A percentile compares a stretch with the other conserved stretches of the same genome.
phyloP scores from a whole-genome alignment of 305 asterid genomes.

The Fraxinus sp. region DNA sequence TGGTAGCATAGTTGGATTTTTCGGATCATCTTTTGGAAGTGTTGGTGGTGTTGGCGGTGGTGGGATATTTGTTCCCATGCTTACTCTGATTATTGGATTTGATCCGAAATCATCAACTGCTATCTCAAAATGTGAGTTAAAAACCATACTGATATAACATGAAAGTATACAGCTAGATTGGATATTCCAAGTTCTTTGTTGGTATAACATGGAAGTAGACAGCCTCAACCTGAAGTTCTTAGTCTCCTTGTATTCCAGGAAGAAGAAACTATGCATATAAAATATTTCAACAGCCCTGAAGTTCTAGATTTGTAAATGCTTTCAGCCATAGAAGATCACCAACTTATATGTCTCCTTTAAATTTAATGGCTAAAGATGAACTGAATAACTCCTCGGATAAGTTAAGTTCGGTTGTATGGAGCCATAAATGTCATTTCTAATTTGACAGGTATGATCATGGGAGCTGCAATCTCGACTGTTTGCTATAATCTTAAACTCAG shows the following conservation, averaged over 20 bases:
- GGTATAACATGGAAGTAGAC: not conserved
- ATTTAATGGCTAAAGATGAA: not conserved
- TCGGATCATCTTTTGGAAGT: conserved; percentile 69
- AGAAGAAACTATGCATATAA: too few species aligned
- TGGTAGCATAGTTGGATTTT: conserved; percentile 83
- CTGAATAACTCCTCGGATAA: too few species aligned
- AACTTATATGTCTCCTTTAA: not conserved
- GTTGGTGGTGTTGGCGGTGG: not conserved
- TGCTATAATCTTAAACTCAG: conserved; percentile 81
- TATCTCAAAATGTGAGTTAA: conserved; percentile 45
- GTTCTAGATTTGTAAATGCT: too few species aligned
- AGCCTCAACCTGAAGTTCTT: not conserved
- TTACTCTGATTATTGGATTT: not conserved
- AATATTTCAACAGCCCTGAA: too few species aligned
- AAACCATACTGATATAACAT: not conserved
- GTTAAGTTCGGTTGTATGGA: too few species aligned
- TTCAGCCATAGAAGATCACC: not conserved
- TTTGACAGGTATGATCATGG: conserved; percentile 92
- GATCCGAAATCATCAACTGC: not conserved
- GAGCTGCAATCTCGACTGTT: conserved; percentile 85
- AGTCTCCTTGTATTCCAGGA: not conserved
- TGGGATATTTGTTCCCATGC: not conserved
- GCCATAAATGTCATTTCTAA: not conserved
- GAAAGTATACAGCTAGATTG: not conserved
- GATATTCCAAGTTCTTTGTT: too few species aligned